Evolutionary conservation across 108 stramenopile genomes (phyloP), one percentile per base, ranked within the genome.

Genomic region (Skeletonema costatum): DNA sequence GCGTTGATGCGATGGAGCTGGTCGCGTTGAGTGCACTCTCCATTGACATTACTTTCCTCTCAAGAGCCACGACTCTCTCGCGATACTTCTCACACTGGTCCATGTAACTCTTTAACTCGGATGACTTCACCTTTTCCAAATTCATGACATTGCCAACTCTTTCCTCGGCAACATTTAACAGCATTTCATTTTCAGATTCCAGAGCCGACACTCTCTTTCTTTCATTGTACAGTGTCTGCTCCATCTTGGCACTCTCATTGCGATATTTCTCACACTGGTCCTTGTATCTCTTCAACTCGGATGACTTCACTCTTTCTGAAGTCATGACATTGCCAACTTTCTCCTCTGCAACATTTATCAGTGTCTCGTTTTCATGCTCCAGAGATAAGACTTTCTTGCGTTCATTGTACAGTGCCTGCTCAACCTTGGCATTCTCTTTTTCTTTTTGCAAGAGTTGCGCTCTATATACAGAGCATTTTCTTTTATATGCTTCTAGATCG

Each of bases 11-110:
- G 33, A 82, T 69, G 1, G 67, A 41, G 13, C 67, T 75, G 8
- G 71, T 76, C 1, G 81, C 51, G 14, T 76, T 71, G 30, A 82
- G 44, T 3, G 75, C 71, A 42, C 71, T 68, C 51, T 82, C 81
- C 14, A 29, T 17, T n/a, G 61, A 56, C 8, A 82, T 50, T 2
- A 76, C 31, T 30, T 82, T 73, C 21, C 71, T 51, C 38, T 76
- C 75, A 51, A 82, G 44, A 64, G 72, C 64, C 9, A 82, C 58
- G 16, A 82, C 70, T 13, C 65, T 69, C 14, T 81, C 64, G 12
- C 80, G 73, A 74, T 81, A 81, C n/a, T 75, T 81, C 10, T 81
- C 62, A 56, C 80, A 81, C 51, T 81, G 69, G 1, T 81, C 80
- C 32, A 60, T 75, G 74, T 81, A 81, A 7, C 74, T 74, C 33